Base-by-base conservation (phyloP, 352 stramenopile genomes). In the Plasmopara halstedii region DNA sequence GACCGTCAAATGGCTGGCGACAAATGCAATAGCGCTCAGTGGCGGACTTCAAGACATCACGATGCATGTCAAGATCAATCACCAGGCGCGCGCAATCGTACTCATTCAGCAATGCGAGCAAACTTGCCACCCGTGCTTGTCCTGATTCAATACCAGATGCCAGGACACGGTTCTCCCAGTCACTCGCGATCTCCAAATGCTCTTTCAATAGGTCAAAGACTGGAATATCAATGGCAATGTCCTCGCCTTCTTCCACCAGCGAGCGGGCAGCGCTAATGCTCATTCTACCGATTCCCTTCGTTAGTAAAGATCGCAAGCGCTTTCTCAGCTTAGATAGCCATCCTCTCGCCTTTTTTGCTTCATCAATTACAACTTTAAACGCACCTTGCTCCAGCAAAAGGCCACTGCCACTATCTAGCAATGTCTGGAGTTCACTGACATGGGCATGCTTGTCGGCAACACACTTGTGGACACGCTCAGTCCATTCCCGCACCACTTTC, bases 11-110 rank as follows among this genome's bases (percentile, higher is more conserved):
- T n/a, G 83, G 83, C 53, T 93, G 83, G 3, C 83, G 73, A 29
- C 83, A 95, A n/a, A 95, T 88, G 48, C 83, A 95, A 47, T 88
- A 95, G 2, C 81, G 87, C 62, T 95, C 85, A 2, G 88, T 95
- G 4, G 87, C 91, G n/a, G 92, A 89, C 46, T 94, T 86, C 9
- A 98, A 65, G 23, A 95, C 83, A 26, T 93, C 76, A 8, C 79
- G 75, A 53, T 95, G 81, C 75, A 91, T 91, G 25, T 92, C 77
- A 20, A 95, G 47, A 45, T 95, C 83, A 53, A 95, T 86, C 17
- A 93, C 54, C 6, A 92, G 58, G 22, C 76, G 52, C 6, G 72
- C 76, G 10, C 65, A 75, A 32, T 91, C 75, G 51, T 92, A 95
- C 46, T 95, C 83, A 36, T 85, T 83, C 19, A 93, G 50, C 6